Evolutionary conservation across 75 land plant genomes (phyloP), one percentile per base, ranked within the genome.

Genomic region (Azolla pinnata): DNA sequence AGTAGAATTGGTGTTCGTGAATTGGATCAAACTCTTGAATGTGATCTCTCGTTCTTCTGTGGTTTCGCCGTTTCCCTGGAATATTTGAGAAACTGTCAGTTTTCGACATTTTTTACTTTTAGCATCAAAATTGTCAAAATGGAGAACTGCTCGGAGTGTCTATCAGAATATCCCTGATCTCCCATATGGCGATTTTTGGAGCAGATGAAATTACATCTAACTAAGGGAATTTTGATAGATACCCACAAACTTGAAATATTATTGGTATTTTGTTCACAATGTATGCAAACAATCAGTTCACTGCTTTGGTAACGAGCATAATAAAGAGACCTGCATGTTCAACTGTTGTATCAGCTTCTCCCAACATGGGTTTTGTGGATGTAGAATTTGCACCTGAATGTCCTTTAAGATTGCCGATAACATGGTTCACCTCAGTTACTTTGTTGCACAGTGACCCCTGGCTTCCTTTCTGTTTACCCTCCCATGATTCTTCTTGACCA

Each of bases 11-110:
- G 63, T 90, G 97, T 59, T 75, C 67, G 35, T 66, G 78, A 35
- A 90, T 83, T 23, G 97, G 97, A 66, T 90, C 88, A 72, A 90
- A 90, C 46, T 87, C 85, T 35, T 56, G 64, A 35, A 34, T 35
- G 14, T 65, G 29, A 10, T 26, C 54, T 29, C 54, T 52, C 27
- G 54, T 25, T 27, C 54, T 2, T 52, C 54, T 52, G 24, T 52
- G 25, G 1, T 29, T 29, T 25, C 29, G 26, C 14, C 54, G 54
- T 14, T 24, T 52, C 54, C 54, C 54, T 52, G 24, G 29, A 24
- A 24, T 5, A 24, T 24, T 19, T 1, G 21, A 18, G 3, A 8
- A 14, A 7, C 5, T 12, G 12, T 35, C 40, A 12, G 40, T 5
- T 5, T n/a, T n/a, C n/a, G n/a, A n/a, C n/a, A n/a, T n/a, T n/a